Evolutionary conservation across 1,139 yeast species (phyloP).

Genomic region (Lodderomyces beijingensis): DNA sequence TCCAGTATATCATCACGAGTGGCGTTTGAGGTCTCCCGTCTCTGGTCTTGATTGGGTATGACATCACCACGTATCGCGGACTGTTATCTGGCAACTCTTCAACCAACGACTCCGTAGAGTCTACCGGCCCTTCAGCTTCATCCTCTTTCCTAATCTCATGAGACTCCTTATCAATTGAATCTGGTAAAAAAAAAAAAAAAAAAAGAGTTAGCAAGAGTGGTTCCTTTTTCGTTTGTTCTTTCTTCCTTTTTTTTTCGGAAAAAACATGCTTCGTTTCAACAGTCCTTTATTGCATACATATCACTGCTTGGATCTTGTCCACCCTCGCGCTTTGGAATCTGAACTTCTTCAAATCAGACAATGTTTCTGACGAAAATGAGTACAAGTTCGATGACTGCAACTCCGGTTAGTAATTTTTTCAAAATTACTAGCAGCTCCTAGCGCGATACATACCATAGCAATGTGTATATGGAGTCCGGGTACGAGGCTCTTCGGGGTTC

Average conservation of each 20-base stretch:
- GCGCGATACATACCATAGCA: too few relatives aligned
- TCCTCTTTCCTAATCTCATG: slow-evolving; percentile 51
- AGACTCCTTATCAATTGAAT: slow-evolving; percentile 49
- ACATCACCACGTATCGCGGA: slow-evolving; percentile 71
- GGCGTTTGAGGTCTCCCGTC: slow-evolving; percentile 79
- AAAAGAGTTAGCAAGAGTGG: neutral
- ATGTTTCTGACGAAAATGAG: slow-evolving; percentile 62
- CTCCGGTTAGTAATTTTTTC: too few relatives aligned
- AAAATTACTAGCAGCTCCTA: too few relatives aligned
- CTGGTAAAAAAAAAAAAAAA: too few relatives aligned
- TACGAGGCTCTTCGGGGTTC: too few relatives aligned
- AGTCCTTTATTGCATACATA: slow-evolving; percentile 48
- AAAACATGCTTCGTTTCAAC: neutral
- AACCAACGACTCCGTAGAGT: slow-evolving; percentile 52
- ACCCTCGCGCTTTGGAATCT: slow-evolving; percentile 69
- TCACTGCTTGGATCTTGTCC: slow-evolving; percentile 57
- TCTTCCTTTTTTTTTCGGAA: neutral
- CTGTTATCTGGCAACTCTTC: slow-evolving; percentile 81
- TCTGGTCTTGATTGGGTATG: slow-evolving; percentile 64
- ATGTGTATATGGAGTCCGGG: too few relatives aligned
- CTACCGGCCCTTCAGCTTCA: slow-evolving; percentile 30
- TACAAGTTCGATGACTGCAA: slow-evolving; percentile 52
- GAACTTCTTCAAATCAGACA: slow-evolving; percentile 60
- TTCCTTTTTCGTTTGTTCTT: too few relatives aligned
- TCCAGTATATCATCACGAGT: slow-evolving; percentile 74